phyloP scores from a whole-genome alignment of 768 basidiomycete species.

The Pleurotus tuoliensis region DNA sequence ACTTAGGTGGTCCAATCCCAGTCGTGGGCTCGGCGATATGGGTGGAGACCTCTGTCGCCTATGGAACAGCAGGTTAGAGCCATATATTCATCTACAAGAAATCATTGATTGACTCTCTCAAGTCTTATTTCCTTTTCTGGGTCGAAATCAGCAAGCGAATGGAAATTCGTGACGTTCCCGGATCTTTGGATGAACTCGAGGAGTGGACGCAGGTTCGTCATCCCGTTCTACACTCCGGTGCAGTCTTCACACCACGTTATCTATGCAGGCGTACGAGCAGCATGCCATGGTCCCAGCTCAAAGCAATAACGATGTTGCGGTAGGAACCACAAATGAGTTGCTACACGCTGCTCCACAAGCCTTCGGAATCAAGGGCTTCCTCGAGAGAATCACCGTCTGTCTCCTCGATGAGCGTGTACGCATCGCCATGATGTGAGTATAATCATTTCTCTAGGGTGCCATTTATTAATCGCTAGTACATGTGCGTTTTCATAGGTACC shows the following conservation, averaged over 20 bases:
- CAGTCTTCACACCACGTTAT: not conserved
- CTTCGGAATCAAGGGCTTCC: conserved; percentile 35
- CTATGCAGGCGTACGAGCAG: conserved; percentile 36
- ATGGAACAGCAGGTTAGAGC: conserved; percentile 35
- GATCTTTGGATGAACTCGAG: conserved; percentile 29
- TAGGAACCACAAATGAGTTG: conserved; percentile 36
- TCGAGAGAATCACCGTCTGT: conserved; percentile 27
- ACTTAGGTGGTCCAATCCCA: conserved; percentile 12
- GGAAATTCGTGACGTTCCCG: conserved; percentile 45
- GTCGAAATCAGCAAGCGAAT: conserved; percentile 41
- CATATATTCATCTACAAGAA: not conserved
- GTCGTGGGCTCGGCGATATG: conserved; percentile 37
- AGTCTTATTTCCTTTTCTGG: conserved; percentile 43
- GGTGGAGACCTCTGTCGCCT: conserved; percentile 41
- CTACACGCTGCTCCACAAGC: conserved; percentile 31
- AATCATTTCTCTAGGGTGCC: not conserved
- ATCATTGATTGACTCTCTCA: no score
- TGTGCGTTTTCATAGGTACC: conserved; percentile 25
- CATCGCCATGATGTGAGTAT: conserved; percentile 44
- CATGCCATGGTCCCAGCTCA: conserved; percentile 37
- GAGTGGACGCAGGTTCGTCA: conserved; percentile 35
- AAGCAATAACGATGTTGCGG: conserved; percentile 35
- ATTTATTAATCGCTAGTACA: not conserved
- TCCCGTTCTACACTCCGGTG: not conserved
- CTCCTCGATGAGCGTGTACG: conserved; percentile 41